phyloP scores from a whole-genome alignment of 2,329 filamentous ascomycete species.

The Huntiella moniliformis region DNA sequence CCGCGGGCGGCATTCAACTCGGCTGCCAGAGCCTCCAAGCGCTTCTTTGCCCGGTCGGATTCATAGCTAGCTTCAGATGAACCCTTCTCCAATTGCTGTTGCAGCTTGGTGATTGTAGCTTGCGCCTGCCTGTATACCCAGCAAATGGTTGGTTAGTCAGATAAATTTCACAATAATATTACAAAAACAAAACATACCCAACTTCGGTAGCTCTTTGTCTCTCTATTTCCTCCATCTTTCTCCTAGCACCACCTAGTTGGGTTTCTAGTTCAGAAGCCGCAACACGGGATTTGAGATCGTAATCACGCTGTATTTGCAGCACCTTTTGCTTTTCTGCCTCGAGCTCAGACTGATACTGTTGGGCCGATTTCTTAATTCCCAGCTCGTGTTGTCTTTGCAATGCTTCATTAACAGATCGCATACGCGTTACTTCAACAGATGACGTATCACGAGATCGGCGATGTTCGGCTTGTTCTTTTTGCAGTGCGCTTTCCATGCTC shows the following conservation, averaged over 20 bases:
- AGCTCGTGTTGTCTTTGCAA: constrained; percentile 52
- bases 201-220: constrained; percentile 6
- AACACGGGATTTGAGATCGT: constrained; percentile 5
- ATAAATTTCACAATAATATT: background rate
- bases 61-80: constrained; percentile 31
- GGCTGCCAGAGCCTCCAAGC: constrained; percentile 41
- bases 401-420: constrained; percentile 50
- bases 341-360: constrained; percentile 14
- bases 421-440: constrained; percentile 32
- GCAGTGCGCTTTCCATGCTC: constrained; percentile 20
- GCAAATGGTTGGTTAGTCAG: background rate
- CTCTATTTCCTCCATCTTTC: constrained; percentile 14
- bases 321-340: constrained; percentile 6
- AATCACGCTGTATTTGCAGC: constrained; percentile 2
- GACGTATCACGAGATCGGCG: constrained; percentile 26
- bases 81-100: constrained; percentile 26
- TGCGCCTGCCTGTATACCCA: background rate
- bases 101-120: constrained; percentile 15
- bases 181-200: constrained; percentile 4
- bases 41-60: constrained; percentile 27
- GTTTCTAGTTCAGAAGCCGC: background rate
- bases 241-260: constrained; percentile 13
- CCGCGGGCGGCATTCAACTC: constrained; percentile 42
- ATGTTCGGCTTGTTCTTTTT: constrained; percentile 29
- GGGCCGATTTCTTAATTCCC: constrained; percentile 27